Percentiles rank a stretch among this genome's conserved stretches.
Conservation (phyloP, 495 filamentous ascomycete species). For the Daldinia vernicosa region DNA sequence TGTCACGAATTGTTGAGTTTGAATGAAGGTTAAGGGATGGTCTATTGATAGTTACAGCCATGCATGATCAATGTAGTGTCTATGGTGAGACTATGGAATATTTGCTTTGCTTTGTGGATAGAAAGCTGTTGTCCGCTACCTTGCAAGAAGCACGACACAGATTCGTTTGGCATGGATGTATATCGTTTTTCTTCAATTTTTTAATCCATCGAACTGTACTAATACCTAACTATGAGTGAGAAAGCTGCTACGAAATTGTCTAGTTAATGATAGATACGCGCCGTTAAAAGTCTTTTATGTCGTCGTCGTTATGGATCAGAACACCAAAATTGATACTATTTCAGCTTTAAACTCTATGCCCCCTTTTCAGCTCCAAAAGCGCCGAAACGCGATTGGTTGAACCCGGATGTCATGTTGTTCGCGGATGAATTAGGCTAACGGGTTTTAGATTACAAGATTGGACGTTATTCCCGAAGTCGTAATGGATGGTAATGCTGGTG, state of each 20-base stretch:
- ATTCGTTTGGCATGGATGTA: background rate
- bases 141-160: background rate
- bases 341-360: too few relatives aligned
- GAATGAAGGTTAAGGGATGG: background rate
- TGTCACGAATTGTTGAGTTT: background rate
- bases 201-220: background rate
- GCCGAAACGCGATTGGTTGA: too few relatives aligned
- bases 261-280: background rate
- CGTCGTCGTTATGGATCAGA: too few relatives aligned
- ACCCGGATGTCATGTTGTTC: too few relatives aligned
- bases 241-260: background rate
- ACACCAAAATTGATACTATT: background rate
- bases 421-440: background rate
- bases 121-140: background rate
- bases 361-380: too few relatives aligned
- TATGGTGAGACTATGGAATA: background rate
- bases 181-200: background rate
- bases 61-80: background rate
- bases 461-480: background rate
- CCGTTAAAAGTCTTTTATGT: too few relatives aligned
- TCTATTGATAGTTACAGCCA: background rate
- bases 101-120: background rate
- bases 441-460: background rate
- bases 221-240: background rate
- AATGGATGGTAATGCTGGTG: background rate